Base-by-base conservation (phyloP, 2,329 filamentous ascomycete genomes). In the Aureobasidium sp. region DNA sequence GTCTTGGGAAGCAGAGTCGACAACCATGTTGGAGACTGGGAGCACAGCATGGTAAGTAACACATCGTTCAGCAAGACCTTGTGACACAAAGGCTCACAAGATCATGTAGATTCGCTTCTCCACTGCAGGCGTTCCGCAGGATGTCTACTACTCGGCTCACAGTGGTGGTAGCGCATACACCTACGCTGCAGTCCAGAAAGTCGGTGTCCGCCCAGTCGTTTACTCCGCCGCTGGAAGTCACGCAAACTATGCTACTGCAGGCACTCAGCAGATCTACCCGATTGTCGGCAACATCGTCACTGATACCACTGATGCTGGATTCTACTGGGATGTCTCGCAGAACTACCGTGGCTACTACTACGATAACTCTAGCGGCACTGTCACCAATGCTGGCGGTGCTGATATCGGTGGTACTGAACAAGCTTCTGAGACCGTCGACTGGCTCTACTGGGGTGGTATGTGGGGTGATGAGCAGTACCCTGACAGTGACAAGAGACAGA, bases 1-100 rank as follows among this genome's bases (percentile, higher is more conserved):
- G 39, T 57, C 5, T 17, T 61, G 9, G 47, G 39, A n/a, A 52
- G 17, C n/a, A 44, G 44, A 26, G 47, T 61, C n/a, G 59, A 61
- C 59, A 61, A 61, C 20, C 59, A 61, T 36, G 59, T 61, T 36
- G 59, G 59, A 13, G 59, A 61, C 17, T 61, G 59, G 59, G 59
- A 61, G 27, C 59, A 61, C 29, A 27, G 32, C 4, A 61, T 61
- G 59, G 51, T 55, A 17, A 36, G 27, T 12, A 1, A 32, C 7
- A 37, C 2, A 15, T 37, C 34, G 13, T 3, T 37, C 3, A 15
- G 34, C 12, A 15, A 2, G 7, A 46, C 20, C 4, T 2, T 9
- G 2, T 1, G 7, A n/a, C 1, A 10, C 50, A 27, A 2, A 17
- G 6, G 6, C 8, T 27, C 1, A 53, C 36, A 27, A 5, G 8